These are phyloP conservation scores for Nakazawaea sp. DNA, from an alignment of 805 yeast genomes.

Conservation along the genomic window DNA sequence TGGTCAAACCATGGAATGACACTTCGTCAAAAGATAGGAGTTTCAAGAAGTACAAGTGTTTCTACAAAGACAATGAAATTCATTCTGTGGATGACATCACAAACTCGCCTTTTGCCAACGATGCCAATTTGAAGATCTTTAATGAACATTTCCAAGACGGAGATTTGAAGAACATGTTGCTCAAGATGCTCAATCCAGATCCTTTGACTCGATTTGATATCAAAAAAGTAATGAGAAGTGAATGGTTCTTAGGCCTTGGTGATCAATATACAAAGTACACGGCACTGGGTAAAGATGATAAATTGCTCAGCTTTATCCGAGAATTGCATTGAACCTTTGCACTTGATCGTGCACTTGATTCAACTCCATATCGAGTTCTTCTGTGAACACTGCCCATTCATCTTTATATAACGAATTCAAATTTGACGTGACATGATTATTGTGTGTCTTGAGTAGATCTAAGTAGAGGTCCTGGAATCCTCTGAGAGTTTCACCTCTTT, in stretches of 20 bases:
- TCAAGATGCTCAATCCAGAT: conserved; percentile 24
- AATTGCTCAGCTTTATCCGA: conserved; percentile 15
- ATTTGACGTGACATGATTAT: background rate
- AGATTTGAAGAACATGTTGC: conserved; percentile 13
- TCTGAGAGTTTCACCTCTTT: background rate
- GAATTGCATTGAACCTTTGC: conserved; percentile 4
- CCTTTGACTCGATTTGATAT: conserved; percentile 16
- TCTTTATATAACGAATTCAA: conserved; percentile 3
- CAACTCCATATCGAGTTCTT: background rate
- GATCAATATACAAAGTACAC: conserved; percentile 16
- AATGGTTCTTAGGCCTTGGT: conserved; percentile 22
- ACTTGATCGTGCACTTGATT: conserved; percentile 1
- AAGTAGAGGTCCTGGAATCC: background rate
- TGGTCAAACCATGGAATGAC: conserved; percentile 41
- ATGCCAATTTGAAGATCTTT: conserved; percentile 1
- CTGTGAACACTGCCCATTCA: conserved; percentile 2
- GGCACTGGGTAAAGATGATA: conserved; percentile 19
- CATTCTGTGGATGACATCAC: conserved; percentile 2
- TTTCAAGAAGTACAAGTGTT: conserved; percentile 11
- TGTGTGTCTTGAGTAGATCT: background rate
- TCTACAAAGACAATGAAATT: conserved; percentile 5
- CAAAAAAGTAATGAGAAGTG: conserved; percentile 16
- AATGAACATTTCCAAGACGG: conserved; percentile 1
- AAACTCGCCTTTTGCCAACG: background rate
- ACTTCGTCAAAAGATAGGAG: conserved; percentile 24